phyloP scores from a whole-genome alignment of 2,329 filamentous ascomycete species.

The Epichloe sp. region DNA sequence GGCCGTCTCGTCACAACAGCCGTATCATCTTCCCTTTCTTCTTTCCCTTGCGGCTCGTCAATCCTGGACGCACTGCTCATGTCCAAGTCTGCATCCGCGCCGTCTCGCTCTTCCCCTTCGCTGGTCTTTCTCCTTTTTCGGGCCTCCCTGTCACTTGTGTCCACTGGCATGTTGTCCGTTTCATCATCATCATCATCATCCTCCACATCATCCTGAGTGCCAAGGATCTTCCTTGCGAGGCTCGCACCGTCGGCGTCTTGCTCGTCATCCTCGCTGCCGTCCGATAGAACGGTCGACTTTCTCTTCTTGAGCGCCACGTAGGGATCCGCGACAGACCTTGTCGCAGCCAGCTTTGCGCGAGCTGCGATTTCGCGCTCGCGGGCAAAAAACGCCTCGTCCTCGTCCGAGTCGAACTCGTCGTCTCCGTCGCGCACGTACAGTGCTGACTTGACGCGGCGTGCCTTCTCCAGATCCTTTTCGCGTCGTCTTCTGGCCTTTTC shows the following conservation, averaged over 20 bases:
- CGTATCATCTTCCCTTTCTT: conserved; percentile 15
- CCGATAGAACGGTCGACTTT: conserved; percentile 13
- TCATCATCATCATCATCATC: conserved; percentile 10
- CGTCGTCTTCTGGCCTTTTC: conserved; percentile 48
- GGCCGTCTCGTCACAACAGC: conserved; percentile 23
- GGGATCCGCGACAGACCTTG: conserved; percentile 9
- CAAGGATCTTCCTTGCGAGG: conserved; percentile 12
- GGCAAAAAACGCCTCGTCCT: conserved; percentile 59
- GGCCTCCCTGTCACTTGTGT: conserved; percentile 21
- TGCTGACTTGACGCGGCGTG: conserved; percentile 69
- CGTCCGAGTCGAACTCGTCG: conserved; percentile 74
- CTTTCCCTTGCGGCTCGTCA: conserved; percentile 1
- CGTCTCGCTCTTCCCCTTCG: conserved; percentile 9
- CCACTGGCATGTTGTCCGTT: conserved; percentile 16
- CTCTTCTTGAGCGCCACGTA: conserved; percentile 14
- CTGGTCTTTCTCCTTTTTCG: conserved; percentile 25
- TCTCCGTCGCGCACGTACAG: conserved; percentile 73
- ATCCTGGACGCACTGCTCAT: background rate
- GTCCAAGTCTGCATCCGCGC: conserved; percentile 11
- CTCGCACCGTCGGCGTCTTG: conserved; percentile 12
- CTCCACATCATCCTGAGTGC: conserved; percentile 12
- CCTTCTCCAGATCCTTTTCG: conserved; percentile 62
- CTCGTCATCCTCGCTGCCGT: conserved; percentile 16
- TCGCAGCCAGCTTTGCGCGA: conserved; percentile 29
- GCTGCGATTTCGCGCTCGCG: conserved; percentile 50